Conservation (phyloP, 2,329 filamentous ascomycete species). For the Tolypocladium paradoxum region DNA sequence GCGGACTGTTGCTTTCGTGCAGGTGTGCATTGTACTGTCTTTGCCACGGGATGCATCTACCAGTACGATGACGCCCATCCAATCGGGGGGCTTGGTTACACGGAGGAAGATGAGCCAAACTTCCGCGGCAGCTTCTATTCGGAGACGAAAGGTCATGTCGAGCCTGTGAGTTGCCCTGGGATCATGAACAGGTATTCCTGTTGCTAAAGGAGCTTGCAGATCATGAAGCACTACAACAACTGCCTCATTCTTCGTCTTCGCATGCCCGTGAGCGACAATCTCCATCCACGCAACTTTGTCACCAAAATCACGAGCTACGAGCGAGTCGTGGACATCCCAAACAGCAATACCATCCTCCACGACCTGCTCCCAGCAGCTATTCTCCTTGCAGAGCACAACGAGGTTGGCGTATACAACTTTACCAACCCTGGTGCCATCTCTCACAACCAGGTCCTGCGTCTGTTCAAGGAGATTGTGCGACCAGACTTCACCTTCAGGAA, state of each 20-base stretch:
- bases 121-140: conserved; percentile 60
- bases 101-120: conserved; percentile 52
- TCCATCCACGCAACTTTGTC: conserved; percentile 56
- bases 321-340: conserved; percentile 55
- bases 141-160: conserved; percentile 53
- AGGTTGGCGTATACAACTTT: conserved; percentile 58
- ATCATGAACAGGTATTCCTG: background rate
- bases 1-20: conserved; percentile 48
- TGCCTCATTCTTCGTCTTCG: conserved; percentile 54
- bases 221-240: conserved; percentile 52
- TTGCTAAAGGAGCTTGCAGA: conserved; percentile 21
- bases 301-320: conserved; percentile 59
- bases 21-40: conserved; percentile 53
- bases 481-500: conserved; percentile 53
- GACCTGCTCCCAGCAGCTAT: conserved; percentile 53
- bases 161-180: conserved; percentile 23
- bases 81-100: conserved; percentile 47
- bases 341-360: conserved; percentile 56
- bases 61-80: conserved; percentile 51
- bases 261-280: conserved; percentile 59
- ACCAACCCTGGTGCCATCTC: conserved; percentile 61
- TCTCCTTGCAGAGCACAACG: conserved; percentile 47
- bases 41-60: conserved; percentile 59
- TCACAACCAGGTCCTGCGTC: conserved; percentile 55
- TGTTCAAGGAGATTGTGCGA: conserved; percentile 54